These are phyloP conservation scores for Populus ilicifolia DNA, from an alignment of 345 rosid genomes.

Conservation along the genomic window DNA sequence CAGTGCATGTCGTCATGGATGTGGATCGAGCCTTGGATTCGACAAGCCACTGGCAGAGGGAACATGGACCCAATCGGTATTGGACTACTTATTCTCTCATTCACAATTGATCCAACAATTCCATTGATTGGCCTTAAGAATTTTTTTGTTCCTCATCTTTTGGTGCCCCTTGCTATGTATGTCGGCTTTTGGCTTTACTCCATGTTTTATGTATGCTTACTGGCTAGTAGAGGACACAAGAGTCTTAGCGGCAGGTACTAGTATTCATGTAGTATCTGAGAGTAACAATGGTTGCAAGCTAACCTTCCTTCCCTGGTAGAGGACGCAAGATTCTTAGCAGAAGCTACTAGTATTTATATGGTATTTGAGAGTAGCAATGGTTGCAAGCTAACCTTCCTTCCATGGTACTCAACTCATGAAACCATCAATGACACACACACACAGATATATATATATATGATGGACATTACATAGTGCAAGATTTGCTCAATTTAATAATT, in stretches of 20 bases:
- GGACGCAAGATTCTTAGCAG: not conserved
- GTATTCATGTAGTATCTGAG: not conserved
- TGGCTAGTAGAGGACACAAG: not conserved
- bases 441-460: not conserved
- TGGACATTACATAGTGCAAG: not conserved
- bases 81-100: not conserved
- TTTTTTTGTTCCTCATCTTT: not conserved
- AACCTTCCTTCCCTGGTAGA: not conserved
- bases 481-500: not conserved
- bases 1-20: no score
- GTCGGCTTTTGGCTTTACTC: not conserved
- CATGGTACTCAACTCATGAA: not conserved
- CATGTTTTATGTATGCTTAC: no score
- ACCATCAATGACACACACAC: not conserved
- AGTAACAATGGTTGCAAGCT: not conserved
- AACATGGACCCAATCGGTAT: not conserved
- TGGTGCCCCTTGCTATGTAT: not conserved
- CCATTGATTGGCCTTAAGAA: not conserved
- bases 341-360: no score
- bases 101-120: not conserved
- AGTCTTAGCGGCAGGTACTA: no score
- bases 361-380: not conserved
- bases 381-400: not conserved
- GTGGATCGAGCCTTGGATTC: no score
- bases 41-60: not conserved